Percentiles rank a stretch among this genome's conserved stretches.
phyloP scores from a whole-genome alignment of 306 rosid species.

The Glycyrrhiza uralensis region DNA sequence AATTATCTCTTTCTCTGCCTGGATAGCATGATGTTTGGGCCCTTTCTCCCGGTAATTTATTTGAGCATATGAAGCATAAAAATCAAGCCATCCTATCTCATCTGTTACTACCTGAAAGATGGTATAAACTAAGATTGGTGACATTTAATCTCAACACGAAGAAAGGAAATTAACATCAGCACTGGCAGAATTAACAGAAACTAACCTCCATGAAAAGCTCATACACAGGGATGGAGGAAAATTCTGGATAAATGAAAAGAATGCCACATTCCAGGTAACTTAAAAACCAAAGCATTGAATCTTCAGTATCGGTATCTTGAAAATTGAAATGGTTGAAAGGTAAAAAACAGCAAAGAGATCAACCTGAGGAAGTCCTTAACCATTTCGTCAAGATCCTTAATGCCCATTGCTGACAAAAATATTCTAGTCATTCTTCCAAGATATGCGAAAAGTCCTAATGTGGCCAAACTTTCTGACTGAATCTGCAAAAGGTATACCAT shows the following conservation, averaged over 20 bases:
- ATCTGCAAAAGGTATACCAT: conserved; percentile 38
- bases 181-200: conserved; percentile 15
- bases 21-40: conserved; percentile 42
- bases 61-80: conserved; percentile 44
- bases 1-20: conserved; percentile 70
- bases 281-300: conserved; percentile 35
- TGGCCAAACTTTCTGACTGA: conserved; percentile 53
- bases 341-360: neutral
- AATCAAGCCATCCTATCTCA: conserved; percentile 78
- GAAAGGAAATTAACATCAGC: neutral
- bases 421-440: conserved; percentile 70
- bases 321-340: conserved; percentile 5
- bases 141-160: neutral
- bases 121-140: neutral
- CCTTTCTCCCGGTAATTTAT: conserved; percentile 40
- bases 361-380: conserved; percentile 70
- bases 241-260: conserved; percentile 59
- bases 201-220: conserved; percentile 73
- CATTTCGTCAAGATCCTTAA: conserved; percentile 60
- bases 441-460: conserved; percentile 62
- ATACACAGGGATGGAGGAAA: conserved; percentile 46
- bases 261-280: conserved; percentile 76
- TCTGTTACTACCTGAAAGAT: conserved; percentile 52
- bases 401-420: conserved; percentile 60
- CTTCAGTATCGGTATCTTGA: conserved; percentile 6